A percentile compares a stretch with the other conserved stretches of the same genome.
Conservation (phyloP, 2,329 filamentous ascomycete species). For the Fusarium burgessii region DNA sequence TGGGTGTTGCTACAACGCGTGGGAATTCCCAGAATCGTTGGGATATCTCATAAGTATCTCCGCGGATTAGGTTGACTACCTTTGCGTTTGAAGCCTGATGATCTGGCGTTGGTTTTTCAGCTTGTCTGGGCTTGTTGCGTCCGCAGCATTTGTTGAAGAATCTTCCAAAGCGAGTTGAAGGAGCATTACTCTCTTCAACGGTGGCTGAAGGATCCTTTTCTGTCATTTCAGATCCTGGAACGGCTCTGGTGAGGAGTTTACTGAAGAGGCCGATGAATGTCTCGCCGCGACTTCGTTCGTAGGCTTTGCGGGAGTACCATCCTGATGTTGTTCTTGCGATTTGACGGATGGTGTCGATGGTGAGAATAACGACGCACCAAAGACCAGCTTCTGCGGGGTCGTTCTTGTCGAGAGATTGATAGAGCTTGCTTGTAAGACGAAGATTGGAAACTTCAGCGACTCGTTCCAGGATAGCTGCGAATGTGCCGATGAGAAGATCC, state of each 20-base stretch:
- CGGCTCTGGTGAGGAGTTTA: constrained; percentile 54
- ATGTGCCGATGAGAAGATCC: constrained; percentile 77
- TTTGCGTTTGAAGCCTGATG: constrained; percentile 85
- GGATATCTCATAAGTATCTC: constrained; percentile 83
- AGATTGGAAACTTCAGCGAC: constrained; percentile 55
- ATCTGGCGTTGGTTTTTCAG: constrained; percentile 45
- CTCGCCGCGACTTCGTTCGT: constrained; percentile 86
- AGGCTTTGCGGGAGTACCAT: constrained; percentile 87
- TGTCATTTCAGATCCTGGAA: constrained; percentile 54
- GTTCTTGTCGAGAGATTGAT: constrained; percentile 50
- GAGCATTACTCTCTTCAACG: background rate
- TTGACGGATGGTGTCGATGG: constrained; percentile 51
- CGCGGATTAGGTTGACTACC: constrained; percentile 87
- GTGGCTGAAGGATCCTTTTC: constrained; percentile 49
- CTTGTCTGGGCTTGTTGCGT: constrained; percentile 18
- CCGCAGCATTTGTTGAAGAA: constrained; percentile 39
- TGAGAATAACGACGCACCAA: constrained; percentile 55
- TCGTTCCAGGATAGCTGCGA: constrained; percentile 68
- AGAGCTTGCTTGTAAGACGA: constrained; percentile 53
- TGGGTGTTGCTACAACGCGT: constrained; percentile 78
- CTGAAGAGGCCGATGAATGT: constrained; percentile 54
- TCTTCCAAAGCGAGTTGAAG: background rate
- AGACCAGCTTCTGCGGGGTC: constrained; percentile 49
- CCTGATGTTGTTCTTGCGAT: constrained; percentile 57
- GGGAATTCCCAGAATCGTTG: constrained; percentile 91